Percentiles rank a stretch among this genome's conserved stretches.
Conservation (phyloP, 1,284 basidiomycete species). For the Malassezia sp. region DNA sequence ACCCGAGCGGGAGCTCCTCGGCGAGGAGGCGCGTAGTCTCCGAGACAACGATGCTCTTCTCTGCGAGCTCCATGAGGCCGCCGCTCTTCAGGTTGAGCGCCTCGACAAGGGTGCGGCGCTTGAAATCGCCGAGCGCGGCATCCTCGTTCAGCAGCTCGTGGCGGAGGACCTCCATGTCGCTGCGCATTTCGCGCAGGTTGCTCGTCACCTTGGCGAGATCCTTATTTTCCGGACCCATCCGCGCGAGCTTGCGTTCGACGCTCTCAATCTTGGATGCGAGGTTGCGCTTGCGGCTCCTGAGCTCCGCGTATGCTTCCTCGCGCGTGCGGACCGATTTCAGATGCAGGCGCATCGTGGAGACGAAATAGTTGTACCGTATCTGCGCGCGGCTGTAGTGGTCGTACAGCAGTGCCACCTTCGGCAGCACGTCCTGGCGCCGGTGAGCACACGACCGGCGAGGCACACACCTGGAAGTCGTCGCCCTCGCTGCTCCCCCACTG, state of each 20-base stretch:
- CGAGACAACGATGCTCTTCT: constrained; percentile 74
- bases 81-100: constrained; percentile 80
- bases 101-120: constrained; percentile 59
- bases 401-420: constrained; percentile 61
- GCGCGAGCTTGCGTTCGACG: constrained; percentile 79
- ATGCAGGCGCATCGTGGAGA: constrained; percentile 58
- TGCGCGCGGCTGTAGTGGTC: constrained; percentile 62
- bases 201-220: constrained; percentile 66
- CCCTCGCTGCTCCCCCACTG: constrained; percentile 74
- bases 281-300: constrained; percentile 60
- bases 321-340: constrained; percentile 60
- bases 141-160: constrained; percentile 74
- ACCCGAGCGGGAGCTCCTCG: constrained; percentile 68
- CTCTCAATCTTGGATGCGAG: constrained; percentile 64
- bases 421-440: constrained; percentile 73
- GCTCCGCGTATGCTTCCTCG: constrained; percentile 70
- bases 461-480: constrained; percentile 70
- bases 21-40: constrained; percentile 69
- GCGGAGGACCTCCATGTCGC: constrained; percentile 65
- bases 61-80: constrained; percentile 69
- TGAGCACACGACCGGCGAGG: no score
- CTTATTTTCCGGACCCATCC: constrained; percentile 82
- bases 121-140: constrained; percentile 70
- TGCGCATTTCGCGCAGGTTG: constrained; percentile 59
- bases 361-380: constrained; percentile 62